Conservation (phyloP, 2,329 filamentous ascomycete species). For the Aquanectria penicillioides region DNA sequence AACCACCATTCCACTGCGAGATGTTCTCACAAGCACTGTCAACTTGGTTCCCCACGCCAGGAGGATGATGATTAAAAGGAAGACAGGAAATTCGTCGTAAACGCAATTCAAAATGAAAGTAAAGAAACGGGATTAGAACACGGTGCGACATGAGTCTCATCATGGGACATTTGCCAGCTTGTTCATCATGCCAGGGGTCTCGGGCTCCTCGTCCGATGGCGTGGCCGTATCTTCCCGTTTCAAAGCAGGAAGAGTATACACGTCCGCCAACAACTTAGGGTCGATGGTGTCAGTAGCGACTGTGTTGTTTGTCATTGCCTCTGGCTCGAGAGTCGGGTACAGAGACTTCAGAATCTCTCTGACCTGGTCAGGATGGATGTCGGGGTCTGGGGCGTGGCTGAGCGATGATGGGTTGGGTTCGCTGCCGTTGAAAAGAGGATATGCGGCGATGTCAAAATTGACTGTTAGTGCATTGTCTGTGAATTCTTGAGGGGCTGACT, state of each 20-base stretch:
- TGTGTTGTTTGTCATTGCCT: background rate
- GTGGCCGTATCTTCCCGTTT: background rate
- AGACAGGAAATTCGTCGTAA: no score
- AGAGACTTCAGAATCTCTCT: background rate
- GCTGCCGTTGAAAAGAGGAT: background rate
- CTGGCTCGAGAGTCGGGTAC: background rate
- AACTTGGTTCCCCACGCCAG: no score
- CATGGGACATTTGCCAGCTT: background rate
- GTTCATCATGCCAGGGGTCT: background rate
- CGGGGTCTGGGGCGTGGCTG: no score
- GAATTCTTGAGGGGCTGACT: background rate
- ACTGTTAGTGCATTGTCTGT: conserved; percentile 13
- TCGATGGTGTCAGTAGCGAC: conserved; percentile 16
- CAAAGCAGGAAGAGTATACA: background rate
- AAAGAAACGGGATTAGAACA: background rate
- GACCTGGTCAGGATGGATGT: background rate
- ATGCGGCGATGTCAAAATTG: background rate
- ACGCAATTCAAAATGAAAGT: background rate
- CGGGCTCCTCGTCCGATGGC: background rate
- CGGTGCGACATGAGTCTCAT: background rate
- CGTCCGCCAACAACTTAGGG: conserved; percentile 14
- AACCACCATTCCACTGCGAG: background rate
- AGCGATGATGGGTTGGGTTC: background rate
- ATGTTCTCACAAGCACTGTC: no score
- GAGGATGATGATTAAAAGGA: no score